Evolutionary conservation across 176 grass and related monocot species (phyloP).

Genomic region (Poa annua): DNA sequence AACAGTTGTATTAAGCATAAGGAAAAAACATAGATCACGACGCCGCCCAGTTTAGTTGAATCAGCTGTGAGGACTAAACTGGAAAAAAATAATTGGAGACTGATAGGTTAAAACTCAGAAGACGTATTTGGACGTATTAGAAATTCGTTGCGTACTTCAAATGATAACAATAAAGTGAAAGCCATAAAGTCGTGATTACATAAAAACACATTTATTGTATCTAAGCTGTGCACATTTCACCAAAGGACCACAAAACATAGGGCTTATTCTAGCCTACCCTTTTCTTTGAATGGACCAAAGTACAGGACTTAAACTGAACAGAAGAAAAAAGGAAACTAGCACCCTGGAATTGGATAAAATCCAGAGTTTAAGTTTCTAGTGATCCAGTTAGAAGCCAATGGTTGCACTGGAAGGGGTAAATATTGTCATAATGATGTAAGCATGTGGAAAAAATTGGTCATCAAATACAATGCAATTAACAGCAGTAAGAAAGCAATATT

Average conservation of each 20-base stretch:
- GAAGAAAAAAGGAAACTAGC: background rate
- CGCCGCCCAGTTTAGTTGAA: background rate
- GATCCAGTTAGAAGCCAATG: background rate
- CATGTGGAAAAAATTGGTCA: too few relatives aligned
- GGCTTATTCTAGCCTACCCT: background rate
- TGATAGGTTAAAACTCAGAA: background rate
- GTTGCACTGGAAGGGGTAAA: background rate
- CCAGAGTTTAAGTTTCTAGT: background rate
- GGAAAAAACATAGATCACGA: constrained; percentile 20
- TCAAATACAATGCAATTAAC: constrained; percentile 21
- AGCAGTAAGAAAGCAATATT: constrained; percentile 5
- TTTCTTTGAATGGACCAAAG: constrained; percentile 29
- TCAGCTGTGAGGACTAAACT: background rate
- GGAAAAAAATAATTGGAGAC: background rate
- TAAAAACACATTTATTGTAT: constrained; percentile 16
- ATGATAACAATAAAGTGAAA: constrained; percentile 6
- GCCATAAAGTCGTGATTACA: constrained; percentile 11
- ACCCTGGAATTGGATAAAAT: background rate
- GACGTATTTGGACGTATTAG: constrained; percentile 14
- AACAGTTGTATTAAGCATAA: constrained; percentile 44
- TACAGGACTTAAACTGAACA: background rate
- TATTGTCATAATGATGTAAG: background rate
- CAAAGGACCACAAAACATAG: constrained; percentile 2
- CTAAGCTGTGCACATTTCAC: constrained; percentile 13
- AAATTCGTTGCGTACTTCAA: constrained; percentile 22